phyloP scores from a whole-genome alignment of 345 rosid species.

The Tarenaya hassleriana region DNA sequence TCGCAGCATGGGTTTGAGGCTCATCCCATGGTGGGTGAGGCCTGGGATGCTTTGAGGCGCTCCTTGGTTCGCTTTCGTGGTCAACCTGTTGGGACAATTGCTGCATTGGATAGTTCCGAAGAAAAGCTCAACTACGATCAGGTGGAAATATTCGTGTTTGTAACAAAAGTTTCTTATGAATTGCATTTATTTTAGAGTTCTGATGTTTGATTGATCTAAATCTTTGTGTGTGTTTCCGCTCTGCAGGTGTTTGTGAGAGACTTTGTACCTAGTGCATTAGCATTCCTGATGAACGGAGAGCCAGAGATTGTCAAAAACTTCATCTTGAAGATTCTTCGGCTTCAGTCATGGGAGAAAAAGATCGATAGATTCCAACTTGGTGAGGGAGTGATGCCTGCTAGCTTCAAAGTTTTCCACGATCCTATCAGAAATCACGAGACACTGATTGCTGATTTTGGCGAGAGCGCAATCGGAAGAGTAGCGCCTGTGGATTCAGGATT shows the following conservation, averaged over 20 bases:
- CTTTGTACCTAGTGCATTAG: conserved; percentile 79
- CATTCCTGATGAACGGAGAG: conserved; percentile 75
- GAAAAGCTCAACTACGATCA: conserved; percentile 93
- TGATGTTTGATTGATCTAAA: no score
- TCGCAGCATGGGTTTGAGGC: conserved; percentile 41
- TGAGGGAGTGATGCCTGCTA: conserved; percentile 82
- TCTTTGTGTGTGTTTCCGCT: no score
- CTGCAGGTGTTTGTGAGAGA: conserved; percentile 82
- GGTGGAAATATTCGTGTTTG: no score
- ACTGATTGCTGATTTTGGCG: conserved; percentile 58
- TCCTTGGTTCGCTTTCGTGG: conserved; percentile 76
- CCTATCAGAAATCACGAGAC: conserved; percentile 53
- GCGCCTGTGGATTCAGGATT: neutral
- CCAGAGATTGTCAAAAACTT: conserved; percentile 72
- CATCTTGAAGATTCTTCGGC: conserved; percentile 55
- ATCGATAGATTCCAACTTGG: conserved; percentile 73
- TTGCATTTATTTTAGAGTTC: no score
- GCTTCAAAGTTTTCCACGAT: conserved; percentile 74
- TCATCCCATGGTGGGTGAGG: conserved; percentile 70
- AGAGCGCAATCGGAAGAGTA: neutral
- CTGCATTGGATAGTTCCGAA: conserved; percentile 72
- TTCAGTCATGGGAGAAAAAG: conserved; percentile 68
- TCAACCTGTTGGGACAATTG: conserved; percentile 86
- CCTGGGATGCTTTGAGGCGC: conserved; percentile 76
- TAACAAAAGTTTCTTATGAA: no score